These are phyloP conservation scores for Henckelia pumila DNA, from an alignment of 257 asterid genomes.

Conservation along the genomic window DNA sequence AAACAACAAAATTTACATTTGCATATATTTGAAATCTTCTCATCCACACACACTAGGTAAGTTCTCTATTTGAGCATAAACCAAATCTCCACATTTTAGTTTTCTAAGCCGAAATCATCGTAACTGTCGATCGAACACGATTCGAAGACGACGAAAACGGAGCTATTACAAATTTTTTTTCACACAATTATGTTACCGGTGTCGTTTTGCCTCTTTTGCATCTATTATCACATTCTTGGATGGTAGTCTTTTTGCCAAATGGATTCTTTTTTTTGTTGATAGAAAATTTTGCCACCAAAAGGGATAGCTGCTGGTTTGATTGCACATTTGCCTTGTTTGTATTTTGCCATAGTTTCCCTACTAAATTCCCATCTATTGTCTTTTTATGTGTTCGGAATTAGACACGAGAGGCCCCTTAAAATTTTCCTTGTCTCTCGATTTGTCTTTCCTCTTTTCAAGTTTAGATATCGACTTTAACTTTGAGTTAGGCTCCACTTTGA, in stretches of 20 bases:
- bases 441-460: neutral
- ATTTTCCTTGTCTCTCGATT: neutral
- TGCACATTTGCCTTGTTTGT: neutral
- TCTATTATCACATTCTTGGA: constrained; percentile 24
- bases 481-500: neutral
- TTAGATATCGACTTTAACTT: neutral
- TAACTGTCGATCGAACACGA: constrained; percentile 1
- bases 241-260: constrained; percentile 14
- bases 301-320: neutral
- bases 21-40: too few species aligned
- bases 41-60: too few species aligned
- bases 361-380: neutral
- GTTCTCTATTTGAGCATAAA: neutral
- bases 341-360: neutral
- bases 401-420: neutral
- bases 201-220: neutral
- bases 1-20: too few species aligned
- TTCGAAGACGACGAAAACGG: neutral
- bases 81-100: too few species aligned
- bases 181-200: neutral
- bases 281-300: constrained; percentile 9
- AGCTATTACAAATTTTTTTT: neutral
- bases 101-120: too few species aligned
- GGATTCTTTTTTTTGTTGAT: constrained; percentile 6
- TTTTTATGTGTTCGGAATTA: neutral